Percentiles rank a stretch among this genome's conserved stretches.
phyloP scores from a whole-genome alignment of 2,329 filamentous ascomycete species.

The Periglandula ipomoeae region DNA sequence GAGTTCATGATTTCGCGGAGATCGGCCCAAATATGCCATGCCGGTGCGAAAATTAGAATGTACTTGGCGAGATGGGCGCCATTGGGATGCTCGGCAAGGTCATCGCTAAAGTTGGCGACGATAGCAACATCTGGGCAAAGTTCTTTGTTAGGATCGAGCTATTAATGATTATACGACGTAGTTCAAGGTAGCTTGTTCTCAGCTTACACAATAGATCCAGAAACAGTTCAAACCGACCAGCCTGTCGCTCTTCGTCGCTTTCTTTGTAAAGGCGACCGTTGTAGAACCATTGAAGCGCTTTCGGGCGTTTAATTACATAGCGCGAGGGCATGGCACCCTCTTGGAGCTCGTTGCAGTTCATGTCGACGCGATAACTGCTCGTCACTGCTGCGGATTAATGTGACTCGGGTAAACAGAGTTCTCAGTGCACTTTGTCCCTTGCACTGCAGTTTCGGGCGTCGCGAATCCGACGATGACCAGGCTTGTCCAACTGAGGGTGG shows the following conservation, averaged over 20 bases:
- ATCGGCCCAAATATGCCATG: conserved; percentile 42
- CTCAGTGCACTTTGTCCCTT: too few relatives aligned
- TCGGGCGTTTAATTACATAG: conserved; percentile 27
- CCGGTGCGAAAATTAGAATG: conserved; percentile 36
- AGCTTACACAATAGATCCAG: conserved; percentile 35
- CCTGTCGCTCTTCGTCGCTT: conserved; percentile 34
- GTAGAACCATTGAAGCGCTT: conserved; percentile 37
- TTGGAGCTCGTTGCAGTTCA: conserved; percentile 30
- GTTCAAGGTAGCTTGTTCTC: too few relatives aligned
- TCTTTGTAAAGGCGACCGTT: conserved; percentile 30
- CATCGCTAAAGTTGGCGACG: conserved; percentile 40
- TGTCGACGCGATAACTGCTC: too few relatives aligned
- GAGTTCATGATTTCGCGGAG: conserved; percentile 42
- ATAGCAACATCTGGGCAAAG: conserved; percentile 31
- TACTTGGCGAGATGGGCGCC: conserved; percentile 36
- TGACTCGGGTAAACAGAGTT: too few relatives aligned
- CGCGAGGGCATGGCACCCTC: conserved; percentile 19
- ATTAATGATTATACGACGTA: too few relatives aligned
- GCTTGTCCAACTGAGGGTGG: too few relatives aligned
- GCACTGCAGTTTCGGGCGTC: too few relatives aligned
- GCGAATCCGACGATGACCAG: too few relatives aligned
- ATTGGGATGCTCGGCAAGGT: conserved; percentile 34
- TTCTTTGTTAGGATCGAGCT: too few relatives aligned
- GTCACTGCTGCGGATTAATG: too few relatives aligned
- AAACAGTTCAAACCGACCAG: conserved; percentile 39